These are phyloP conservation scores for Dissoconium aciculare DNA, from an alignment of 2,329 filamentous ascomycete genomes.

Conservation along the genomic window DNA sequence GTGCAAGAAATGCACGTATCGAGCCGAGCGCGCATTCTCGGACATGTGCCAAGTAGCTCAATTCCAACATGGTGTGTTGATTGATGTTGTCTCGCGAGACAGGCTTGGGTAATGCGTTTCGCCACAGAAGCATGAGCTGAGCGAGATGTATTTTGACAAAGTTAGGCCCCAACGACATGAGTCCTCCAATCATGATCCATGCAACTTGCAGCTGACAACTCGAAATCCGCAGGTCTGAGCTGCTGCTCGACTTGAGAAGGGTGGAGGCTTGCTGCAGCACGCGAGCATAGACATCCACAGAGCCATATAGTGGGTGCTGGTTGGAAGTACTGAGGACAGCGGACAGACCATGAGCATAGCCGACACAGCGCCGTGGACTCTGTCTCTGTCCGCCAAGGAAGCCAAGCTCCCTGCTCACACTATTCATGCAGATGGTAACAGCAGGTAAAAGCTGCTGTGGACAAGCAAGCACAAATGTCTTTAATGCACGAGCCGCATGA, in stretches of 20 bases:
- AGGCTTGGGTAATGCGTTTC: slow-evolving; percentile 89
- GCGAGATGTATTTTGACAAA: slow-evolving; percentile 98
- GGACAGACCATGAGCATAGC: slow-evolving; percentile 81
- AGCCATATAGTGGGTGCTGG: slow-evolving; percentile 77
- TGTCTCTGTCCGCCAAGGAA: slow-evolving; percentile 61
- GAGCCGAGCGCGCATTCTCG: slow-evolving; percentile 86
- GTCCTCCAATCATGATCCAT: slow-evolving; percentile 88
- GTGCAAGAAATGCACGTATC: slow-evolving; percentile 81
- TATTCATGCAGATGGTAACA: slow-evolving; percentile 93
- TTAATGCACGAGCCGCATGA: slow-evolving; percentile 71
- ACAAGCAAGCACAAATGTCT: slow-evolving; percentile 75
- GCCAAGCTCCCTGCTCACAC: slow-evolving; percentile 70
- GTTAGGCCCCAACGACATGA: slow-evolving; percentile 93
- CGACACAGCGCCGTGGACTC: slow-evolving; percentile 69
- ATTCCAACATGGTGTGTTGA: slow-evolving; percentile 69
- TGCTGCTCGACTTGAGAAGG: slow-evolving; percentile 79
- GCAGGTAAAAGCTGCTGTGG: slow-evolving; percentile 84
- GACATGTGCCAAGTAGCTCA: slow-evolving; percentile 86
- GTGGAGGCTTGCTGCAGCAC: slow-evolving; percentile 84
- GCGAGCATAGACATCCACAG: slow-evolving; percentile 84
- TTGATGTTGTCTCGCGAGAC: slow-evolving; percentile 82
- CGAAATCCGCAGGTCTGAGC: slow-evolving; percentile 77
- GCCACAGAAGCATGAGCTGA: slow-evolving; percentile 86
- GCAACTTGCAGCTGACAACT: slow-evolving; percentile 94
- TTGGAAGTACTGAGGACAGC: slow-evolving; percentile 83